Conservation (phyloP, 2,329 filamentous ascomycete species). For the Xylaria polymorpha region DNA sequence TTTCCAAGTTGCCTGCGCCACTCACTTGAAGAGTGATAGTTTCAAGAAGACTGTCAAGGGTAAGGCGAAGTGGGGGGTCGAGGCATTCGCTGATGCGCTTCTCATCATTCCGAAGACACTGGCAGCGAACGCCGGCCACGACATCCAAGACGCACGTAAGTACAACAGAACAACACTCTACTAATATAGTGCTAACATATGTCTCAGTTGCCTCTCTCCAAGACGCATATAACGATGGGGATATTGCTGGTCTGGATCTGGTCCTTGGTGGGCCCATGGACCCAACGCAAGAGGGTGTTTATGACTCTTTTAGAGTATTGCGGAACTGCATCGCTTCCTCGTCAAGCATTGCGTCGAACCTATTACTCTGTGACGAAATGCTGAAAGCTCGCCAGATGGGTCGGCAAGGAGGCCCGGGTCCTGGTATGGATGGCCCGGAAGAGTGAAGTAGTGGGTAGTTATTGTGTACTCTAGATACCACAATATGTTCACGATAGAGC, state of each 20-base stretch:
- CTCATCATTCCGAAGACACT: slow-evolving; percentile 97
- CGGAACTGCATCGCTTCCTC: slow-evolving; percentile 94
- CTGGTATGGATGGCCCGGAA: slow-evolving; percentile 65
- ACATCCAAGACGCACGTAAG: slow-evolving; percentile 94
- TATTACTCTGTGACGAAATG: slow-evolving; percentile 95
- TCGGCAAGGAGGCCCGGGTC: slow-evolving; percentile 69
- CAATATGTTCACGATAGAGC: slow-evolving; percentile 18
- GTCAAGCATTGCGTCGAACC: slow-evolving; percentile 93
- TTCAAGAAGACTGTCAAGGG: slow-evolving; percentile 95
- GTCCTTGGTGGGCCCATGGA: slow-evolving; percentile 94
- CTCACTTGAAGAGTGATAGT: slow-evolving; percentile 85
- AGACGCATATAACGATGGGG: slow-evolving; percentile 86
- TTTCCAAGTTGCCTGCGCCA: slow-evolving; percentile 93
- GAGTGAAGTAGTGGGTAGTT: slow-evolving; percentile 26
- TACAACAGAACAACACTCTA: slow-evolving; percentile 43
- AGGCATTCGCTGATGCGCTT: slow-evolving; percentile 93
- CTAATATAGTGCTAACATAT: slow-evolving; percentile 24
- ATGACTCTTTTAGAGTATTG: slow-evolving; percentile 94
- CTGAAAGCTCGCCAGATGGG: slow-evolving; percentile 98
- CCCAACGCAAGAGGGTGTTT: slow-evolving; percentile 90
- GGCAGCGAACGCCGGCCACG: slow-evolving; percentile 93
- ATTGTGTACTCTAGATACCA: slow-evolving; percentile 21
- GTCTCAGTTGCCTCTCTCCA: slow-evolving; percentile 81
- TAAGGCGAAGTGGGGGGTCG: slow-evolving; percentile 96
- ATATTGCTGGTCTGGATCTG: slow-evolving; percentile 87